Evolutionary conservation across 352 stramenopile species (phyloP).

Genomic region (Phytophthora citrophthora): DNA sequence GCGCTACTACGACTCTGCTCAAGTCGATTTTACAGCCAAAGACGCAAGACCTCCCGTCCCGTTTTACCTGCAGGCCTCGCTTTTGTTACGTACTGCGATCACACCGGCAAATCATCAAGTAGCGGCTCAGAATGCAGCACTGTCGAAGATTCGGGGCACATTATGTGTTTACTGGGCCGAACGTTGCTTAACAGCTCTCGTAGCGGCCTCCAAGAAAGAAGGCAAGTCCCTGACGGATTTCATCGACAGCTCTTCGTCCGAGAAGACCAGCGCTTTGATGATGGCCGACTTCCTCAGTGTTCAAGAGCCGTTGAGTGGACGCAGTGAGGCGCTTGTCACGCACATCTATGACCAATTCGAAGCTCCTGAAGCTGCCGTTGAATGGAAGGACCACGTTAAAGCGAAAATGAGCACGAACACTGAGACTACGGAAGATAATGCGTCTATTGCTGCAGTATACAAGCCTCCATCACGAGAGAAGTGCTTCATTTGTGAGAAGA

Average conservation of each 20-base stretch:
- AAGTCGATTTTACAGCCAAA: not conserved
- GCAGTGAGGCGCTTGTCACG: slow-evolving; percentile 52
- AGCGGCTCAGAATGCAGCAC: slow-evolving; percentile 42
- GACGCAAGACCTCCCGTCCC: slow-evolving; percentile 22
- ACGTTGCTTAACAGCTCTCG: slow-evolving; percentile 57
- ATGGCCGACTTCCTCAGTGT: slow-evolving; percentile 88
- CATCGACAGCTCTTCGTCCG: slow-evolving; percentile 29
- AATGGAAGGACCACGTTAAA: slow-evolving; percentile 51
- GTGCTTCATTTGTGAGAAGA: slow-evolving; percentile 75
- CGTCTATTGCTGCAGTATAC: slow-evolving; percentile 3
- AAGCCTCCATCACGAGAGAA: slow-evolving; percentile 56
- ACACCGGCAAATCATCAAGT: slow-evolving; percentile 54
- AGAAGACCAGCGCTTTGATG: slow-evolving; percentile 63
- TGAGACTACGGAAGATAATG: not conserved
- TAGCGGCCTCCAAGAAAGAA: slow-evolving; percentile 45
- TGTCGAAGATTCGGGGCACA: slow-evolving; percentile 50
- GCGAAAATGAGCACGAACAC: slow-evolving; percentile 14
- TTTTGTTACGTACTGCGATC: slow-evolving; percentile 65
- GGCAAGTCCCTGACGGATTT: slow-evolving; percentile 32
- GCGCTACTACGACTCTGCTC: slow-evolving; percentile 37
- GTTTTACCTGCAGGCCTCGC: slow-evolving; percentile 63
- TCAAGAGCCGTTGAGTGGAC: slow-evolving; percentile 43
- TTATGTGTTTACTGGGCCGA: slow-evolving; percentile 69
- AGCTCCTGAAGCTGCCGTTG: slow-evolving; percentile 44
- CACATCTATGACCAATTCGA: slow-evolving; percentile 69